Conservation (phyloP, 768 basidiomycete species). For the Phaeotremella skinneri region DNA sequence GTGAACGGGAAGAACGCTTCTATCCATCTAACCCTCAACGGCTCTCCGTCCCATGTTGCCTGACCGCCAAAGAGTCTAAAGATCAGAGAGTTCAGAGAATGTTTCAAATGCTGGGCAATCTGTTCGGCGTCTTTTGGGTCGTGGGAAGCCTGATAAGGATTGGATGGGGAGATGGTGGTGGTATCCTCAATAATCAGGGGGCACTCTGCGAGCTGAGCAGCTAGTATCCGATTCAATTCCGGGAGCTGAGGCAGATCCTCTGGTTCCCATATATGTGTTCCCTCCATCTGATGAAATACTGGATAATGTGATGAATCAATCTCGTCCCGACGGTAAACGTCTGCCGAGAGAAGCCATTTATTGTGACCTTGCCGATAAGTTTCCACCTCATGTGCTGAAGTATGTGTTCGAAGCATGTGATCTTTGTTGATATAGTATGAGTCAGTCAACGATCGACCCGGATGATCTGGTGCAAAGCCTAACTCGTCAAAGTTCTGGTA, state of each 20-base stretch:
- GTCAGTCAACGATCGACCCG: constrained; percentile 83
- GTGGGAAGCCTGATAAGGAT: constrained; percentile 77
- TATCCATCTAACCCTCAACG: constrained; percentile 90
- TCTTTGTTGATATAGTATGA: constrained; percentile 91
- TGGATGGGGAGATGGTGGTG: constrained; percentile 66
- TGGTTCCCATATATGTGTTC: constrained; percentile 69
- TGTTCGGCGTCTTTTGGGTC: constrained; percentile 69
- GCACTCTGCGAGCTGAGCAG: constrained; percentile 62
- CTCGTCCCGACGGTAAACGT: constrained; percentile 97
- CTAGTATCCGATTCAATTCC: constrained; percentile 68
- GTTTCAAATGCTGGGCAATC: constrained; percentile 80
- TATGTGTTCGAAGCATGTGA: constrained; percentile 93
- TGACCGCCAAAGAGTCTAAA: constrained; percentile 72
- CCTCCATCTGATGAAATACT: constrained; percentile 98
- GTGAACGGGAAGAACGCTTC: constrained; percentile 98
- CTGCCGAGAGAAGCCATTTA: constrained; percentile 87
- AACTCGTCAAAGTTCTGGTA: constrained; percentile 91
- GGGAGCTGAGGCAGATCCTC: constrained; percentile 60
- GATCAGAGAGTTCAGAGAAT: constrained; percentile 81
- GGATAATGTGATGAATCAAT: constrained; percentile 96
- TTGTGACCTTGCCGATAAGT: constrained; percentile 71
- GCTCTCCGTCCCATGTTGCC: constrained; percentile 60
- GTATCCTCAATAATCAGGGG: constrained; percentile 86
- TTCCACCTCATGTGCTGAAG: constrained; percentile 97
- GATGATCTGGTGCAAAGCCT: constrained; percentile 88